phyloP scores from a whole-genome alignment of 257 asterid genomes.

The Ballota nigra region DNA sequence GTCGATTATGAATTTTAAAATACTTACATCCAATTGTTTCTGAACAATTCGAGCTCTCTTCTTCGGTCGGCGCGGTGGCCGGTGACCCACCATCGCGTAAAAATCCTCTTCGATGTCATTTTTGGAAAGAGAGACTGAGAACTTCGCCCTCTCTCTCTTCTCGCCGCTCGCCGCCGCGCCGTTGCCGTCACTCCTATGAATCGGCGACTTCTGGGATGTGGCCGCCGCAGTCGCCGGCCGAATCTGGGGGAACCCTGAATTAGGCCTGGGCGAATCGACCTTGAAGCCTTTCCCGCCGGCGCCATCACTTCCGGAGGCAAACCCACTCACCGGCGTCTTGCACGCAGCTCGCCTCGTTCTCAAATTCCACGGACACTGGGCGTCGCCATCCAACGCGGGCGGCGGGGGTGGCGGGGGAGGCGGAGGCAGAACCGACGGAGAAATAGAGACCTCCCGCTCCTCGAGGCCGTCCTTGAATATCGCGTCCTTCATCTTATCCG shows the following conservation, averaged over 20 bases:
- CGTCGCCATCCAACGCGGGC: slow-evolving; percentile 23
- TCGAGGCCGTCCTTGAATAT: slow-evolving; percentile 58
- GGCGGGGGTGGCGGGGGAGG: slow-evolving; percentile 34
- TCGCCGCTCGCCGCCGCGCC: slow-evolving; percentile 35
- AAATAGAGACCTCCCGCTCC: slow-evolving; percentile 31
- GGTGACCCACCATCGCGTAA: slow-evolving; percentile 48
- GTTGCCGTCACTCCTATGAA: slow-evolving; percentile 33
- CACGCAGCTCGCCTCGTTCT: slow-evolving; percentile 73
- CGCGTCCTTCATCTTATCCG: slow-evolving; percentile 70
- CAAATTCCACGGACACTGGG: slow-evolving; percentile 68
- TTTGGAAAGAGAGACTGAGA: slow-evolving; percentile 59
- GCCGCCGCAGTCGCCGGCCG: slow-evolving; percentile 6
- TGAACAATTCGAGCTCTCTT: slow-evolving; percentile 64
- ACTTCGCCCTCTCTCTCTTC: slow-evolving; percentile 56
- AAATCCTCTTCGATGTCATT: slow-evolving; percentile 85
- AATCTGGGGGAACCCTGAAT: slow-evolving; percentile 34
- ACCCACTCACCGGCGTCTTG: slow-evolving; percentile 33
- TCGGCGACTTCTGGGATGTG: slow-evolving; percentile 33
- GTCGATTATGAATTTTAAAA: neutral
- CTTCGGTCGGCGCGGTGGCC: slow-evolving; percentile 88
- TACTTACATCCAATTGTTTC: slow-evolving; percentile 71
- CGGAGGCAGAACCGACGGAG: slow-evolving; percentile 26
- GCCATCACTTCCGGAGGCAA: slow-evolving; percentile 18
- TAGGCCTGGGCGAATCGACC: slow-evolving; percentile 34
- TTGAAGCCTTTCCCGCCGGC: slow-evolving; percentile 33